Evolutionary conservation across 495 filamentous ascomycete species (phyloP).

Genomic region (Penicillium egyptiacum): DNA sequence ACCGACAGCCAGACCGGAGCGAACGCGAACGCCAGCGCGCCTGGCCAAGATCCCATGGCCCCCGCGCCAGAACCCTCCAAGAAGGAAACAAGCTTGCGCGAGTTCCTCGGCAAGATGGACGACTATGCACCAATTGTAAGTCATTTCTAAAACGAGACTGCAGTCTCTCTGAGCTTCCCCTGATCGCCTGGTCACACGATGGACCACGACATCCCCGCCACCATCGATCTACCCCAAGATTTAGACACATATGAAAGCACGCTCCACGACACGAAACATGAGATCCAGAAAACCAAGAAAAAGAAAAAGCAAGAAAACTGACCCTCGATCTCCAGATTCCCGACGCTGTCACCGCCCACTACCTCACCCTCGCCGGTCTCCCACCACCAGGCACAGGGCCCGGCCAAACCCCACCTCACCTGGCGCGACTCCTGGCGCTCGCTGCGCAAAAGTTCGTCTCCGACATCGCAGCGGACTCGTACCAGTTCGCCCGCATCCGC

Average conservation of each 20-base stretch:
- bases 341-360: constrained; percentile 96
- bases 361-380: constrained; percentile 91
- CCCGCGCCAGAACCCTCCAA: constrained; percentile 60
- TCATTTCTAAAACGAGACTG: constrained; percentile 7
- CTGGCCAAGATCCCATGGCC: constrained; percentile 33
- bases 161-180: not conserved
- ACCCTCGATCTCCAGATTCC: constrained; percentile 67
- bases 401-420: constrained; percentile 79
- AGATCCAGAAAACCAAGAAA: not conserved
- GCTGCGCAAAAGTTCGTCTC: constrained; percentile 98
- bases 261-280: not conserved
- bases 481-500: constrained; percentile 94
- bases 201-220: not conserved
- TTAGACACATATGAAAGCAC: not conserved
- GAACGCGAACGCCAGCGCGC: constrained; percentile 16
- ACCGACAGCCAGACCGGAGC: constrained; percentile 24
- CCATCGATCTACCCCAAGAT: not conserved
- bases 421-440: constrained; percentile 89
- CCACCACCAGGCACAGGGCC: constrained; percentile 79
- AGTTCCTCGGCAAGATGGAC: constrained; percentile 94
- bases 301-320: constrained; percentile 17
- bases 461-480: constrained; percentile 95
- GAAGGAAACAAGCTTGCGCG: constrained; percentile 87
- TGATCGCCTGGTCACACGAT: not conserved
- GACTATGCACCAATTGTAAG: constrained; percentile 96